Conservation (phyloP, 2,329 filamentous ascomycete species). For the Sclerotinia spermophila region DNA sequence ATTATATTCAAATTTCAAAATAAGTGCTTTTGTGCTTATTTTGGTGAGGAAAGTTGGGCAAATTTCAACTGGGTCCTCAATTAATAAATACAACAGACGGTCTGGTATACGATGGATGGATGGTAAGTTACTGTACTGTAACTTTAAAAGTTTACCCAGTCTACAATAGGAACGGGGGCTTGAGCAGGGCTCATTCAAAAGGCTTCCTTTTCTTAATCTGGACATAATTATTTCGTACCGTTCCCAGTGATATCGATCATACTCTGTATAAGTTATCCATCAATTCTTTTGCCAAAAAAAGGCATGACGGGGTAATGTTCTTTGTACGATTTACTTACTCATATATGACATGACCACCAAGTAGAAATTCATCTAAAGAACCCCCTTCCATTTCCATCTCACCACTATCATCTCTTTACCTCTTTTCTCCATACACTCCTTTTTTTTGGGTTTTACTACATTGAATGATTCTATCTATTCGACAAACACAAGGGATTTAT, state of each 20-base stretch:
- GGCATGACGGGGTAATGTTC: neutral
- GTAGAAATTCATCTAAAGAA: conserved; percentile 1
- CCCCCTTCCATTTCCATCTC: neutral
- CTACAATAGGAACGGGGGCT: neutral
- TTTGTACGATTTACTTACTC: neutral
- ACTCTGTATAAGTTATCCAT: too few relatives aligned
- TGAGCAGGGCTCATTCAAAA: neutral
- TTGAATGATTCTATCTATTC: neutral
- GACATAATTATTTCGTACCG: neutral
- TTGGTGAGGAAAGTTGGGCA: too few relatives aligned
- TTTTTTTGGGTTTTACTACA: neutral
- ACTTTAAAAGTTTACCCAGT: neutral
- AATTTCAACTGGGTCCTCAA: too few relatives aligned
- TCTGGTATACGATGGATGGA: too few relatives aligned
- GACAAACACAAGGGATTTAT: neutral
- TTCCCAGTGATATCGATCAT: neutral
- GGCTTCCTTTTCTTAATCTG: neutral
- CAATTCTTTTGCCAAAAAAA: neutral
- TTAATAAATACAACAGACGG: too few relatives aligned
- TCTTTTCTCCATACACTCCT: neutral
- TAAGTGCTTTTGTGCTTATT: too few relatives aligned
- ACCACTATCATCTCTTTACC: neutral
- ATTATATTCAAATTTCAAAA: too few relatives aligned
- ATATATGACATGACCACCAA: neutral
- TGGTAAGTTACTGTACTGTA: too few relatives aligned